Percentiles rank a stretch among this genome's conserved stretches.
Conservation (phyloP, 345 rosid species). For the Populus pruinosa region DNA sequence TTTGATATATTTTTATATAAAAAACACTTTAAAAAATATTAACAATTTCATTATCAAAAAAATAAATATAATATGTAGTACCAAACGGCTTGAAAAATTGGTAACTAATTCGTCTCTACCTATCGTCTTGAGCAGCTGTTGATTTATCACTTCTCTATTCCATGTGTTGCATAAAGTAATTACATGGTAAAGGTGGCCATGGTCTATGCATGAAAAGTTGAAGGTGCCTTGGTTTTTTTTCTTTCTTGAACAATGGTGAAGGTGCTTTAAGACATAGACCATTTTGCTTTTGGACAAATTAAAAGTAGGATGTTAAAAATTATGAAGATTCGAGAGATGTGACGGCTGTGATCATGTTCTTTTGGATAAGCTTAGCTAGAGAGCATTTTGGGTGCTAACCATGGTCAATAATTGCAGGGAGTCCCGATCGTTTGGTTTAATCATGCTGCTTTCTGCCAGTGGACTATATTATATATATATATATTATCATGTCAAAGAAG, state of each 20-base stretch:
- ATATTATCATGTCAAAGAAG: neutral
- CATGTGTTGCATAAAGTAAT: neutral
- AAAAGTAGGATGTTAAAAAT: neutral
- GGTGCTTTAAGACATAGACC: neutral
- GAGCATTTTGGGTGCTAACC: conserved; percentile 1
- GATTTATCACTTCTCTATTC: neutral
- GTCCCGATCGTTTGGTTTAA: neutral
- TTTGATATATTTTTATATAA: too few relatives aligned
- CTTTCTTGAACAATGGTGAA: neutral
- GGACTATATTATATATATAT: neutral
- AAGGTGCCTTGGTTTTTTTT: neutral
- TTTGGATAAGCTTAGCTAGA: conserved; percentile 21
- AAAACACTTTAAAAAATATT: too few relatives aligned
- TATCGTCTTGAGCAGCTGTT: neutral
- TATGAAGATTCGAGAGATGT: conserved; percentile 16
- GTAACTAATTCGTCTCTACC: neutral
- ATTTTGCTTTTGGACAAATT: neutral
- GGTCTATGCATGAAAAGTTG: neutral
- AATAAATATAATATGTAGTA: too few relatives aligned
- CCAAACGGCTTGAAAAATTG: neutral
- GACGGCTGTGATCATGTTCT: conserved; percentile 17
- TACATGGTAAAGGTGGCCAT: neutral
- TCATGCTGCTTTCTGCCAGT: neutral
- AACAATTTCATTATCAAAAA: too few relatives aligned
- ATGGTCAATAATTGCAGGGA: conserved; percentile 28